These are phyloP conservation scores for Tricholoma flavovirens DNA, from an alignment of 768 basidiomycete species.

Conservation along the genomic window DNA sequence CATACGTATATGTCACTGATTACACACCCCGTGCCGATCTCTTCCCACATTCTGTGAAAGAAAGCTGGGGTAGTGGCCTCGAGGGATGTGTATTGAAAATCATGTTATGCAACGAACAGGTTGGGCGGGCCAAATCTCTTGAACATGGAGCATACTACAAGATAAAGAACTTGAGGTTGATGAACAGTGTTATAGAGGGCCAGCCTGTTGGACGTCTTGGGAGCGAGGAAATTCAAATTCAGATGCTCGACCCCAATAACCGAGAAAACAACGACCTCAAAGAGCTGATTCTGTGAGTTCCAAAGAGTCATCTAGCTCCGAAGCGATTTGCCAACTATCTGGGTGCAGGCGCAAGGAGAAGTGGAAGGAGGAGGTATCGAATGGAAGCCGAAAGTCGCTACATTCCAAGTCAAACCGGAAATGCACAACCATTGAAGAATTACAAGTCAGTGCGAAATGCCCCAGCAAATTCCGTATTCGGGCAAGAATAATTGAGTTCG, in stretches of 20 bases:
- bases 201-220: conserved; percentile 41
- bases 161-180: conserved; percentile 50
- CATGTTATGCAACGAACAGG: conserved; percentile 43
- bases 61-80: conserved; percentile 40
- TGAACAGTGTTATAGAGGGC: conserved; percentile 22
- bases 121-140: conserved; percentile 31
- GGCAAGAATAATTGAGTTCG: conserved; percentile 51
- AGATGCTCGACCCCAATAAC: conserved; percentile 33
- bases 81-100: conserved; percentile 48
- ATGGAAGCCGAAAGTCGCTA: not conserved
- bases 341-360: conserved; percentile 23
- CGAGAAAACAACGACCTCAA: conserved; percentile 34
- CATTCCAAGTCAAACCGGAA: not conserved
- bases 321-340: not conserved
- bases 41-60: conserved; percentile 20
- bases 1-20: conserved; percentile 56
- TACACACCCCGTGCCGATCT: conserved; percentile 51
- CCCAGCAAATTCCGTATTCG: conserved; percentile 37
- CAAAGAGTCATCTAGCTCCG: not conserved
- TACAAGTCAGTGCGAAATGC: conserved; percentile 24
- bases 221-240: conserved; percentile 39
- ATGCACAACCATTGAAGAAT: conserved; percentile 29
- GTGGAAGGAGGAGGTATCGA: conserved; percentile 17
- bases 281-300: conserved; percentile 36
- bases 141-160: conserved; percentile 36